These are phyloP conservation scores for Hura crepitans DNA, from an alignment of 441 rosid genomes.

Conservation along the genomic window DNA sequence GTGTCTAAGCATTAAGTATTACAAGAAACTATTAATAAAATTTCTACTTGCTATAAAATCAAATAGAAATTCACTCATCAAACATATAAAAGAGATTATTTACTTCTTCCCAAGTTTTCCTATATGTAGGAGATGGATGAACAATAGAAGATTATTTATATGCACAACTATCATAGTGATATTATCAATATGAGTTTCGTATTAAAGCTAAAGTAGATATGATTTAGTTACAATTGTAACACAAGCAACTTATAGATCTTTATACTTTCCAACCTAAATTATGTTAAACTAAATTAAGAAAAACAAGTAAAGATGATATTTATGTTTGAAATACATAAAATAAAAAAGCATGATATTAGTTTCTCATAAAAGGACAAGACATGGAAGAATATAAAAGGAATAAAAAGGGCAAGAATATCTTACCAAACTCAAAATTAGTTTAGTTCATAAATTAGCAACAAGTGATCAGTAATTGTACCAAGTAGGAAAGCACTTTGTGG, in stretches of 20 bases:
- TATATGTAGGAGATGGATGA: slow-evolving; percentile 85
- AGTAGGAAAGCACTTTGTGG: not conserved
- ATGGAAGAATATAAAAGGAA: not conserved
- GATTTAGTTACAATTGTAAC: slow-evolving; percentile 99
- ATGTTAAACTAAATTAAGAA: slow-evolving; percentile 12
- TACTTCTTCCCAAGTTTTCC: slow-evolving; percentile 99
- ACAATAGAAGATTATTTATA: slow-evolving; percentile 49
- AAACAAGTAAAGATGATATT: not conserved
- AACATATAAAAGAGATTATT: slow-evolving; percentile 18
- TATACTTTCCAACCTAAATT: slow-evolving; percentile 83
- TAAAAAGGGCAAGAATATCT: not conserved
- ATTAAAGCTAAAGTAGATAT: slow-evolving; percentile 96
- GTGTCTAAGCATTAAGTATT: no score
- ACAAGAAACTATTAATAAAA: slow-evolving; percentile 9
- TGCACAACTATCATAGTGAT: slow-evolving; percentile 96
- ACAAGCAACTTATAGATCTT: slow-evolving; percentile 99
- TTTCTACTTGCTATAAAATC: slow-evolving; percentile 9
- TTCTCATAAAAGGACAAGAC: not conserved
- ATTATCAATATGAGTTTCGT: slow-evolving; percentile 99
- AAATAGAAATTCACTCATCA: slow-evolving; percentile 7
- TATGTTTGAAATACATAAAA: not conserved
- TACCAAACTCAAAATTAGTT: not conserved
- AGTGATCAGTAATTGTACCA: not conserved
- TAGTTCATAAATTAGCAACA: not conserved
- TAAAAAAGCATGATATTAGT: not conserved